Evolutionary conservation across 2,329 filamentous ascomycete genomes (phyloP).

Genomic region (Sarocladium oryzae): DNA sequence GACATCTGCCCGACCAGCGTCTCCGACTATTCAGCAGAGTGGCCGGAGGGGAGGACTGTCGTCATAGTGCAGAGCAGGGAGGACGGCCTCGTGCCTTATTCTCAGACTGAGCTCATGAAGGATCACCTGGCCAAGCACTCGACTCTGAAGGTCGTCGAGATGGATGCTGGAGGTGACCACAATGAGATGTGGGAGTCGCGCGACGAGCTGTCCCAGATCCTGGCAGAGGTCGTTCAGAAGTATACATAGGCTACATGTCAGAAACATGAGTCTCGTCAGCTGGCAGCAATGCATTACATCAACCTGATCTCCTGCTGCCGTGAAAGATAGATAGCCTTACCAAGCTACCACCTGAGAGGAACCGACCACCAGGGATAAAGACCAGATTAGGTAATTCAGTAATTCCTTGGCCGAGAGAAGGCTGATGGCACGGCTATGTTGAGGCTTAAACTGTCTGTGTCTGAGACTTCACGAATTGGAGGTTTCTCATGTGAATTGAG

Average conservation of each 20-base stretch:
- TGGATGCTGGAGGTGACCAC: slow-evolving; percentile 50
- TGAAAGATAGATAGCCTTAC: not conserved
- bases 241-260: not conserved
- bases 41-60: slow-evolving; percentile 25
- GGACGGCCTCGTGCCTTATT: slow-evolving; percentile 45
- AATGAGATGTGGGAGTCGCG: slow-evolving; percentile 59
- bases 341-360: not conserved
- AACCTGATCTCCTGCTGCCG: too few species aligned
- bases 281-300: too few species aligned
- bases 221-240: not conserved
- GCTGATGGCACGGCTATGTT: not conserved
- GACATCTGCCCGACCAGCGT: slow-evolving; percentile 42
- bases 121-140: slow-evolving; percentile 34
- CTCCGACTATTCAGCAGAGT: slow-evolving; percentile 24
- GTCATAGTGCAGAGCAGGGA: slow-evolving; percentile 39
- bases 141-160: slow-evolving; percentile 24
- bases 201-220: slow-evolving; percentile 39
- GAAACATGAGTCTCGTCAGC: too few species aligned
- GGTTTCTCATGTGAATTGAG: not conserved
- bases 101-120: slow-evolving; percentile 53
- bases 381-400: not conserved
- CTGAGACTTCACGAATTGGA: not conserved
- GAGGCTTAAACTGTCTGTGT: not conserved
- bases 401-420: not conserved
- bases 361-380: not conserved